Evolutionary conservation across 2,329 filamentous ascomycete genomes (phyloP), one percentile per base, ranked within the genome.

Genomic region (Botryosphaeria dothidea): DNA sequence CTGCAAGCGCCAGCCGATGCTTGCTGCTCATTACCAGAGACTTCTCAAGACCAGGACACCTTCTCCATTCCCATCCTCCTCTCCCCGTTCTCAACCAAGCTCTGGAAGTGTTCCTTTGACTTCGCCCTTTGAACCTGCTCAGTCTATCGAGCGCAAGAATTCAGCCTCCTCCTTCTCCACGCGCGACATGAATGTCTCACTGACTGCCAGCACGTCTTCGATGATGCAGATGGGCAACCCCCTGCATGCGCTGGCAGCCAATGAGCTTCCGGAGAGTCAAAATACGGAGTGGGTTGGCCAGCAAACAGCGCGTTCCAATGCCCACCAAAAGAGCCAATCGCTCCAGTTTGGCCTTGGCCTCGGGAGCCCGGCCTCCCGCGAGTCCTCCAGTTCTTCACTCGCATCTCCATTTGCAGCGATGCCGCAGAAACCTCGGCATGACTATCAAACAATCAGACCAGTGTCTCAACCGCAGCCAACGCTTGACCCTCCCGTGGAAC

Each of bases 11-110:
- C 87, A 87, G 71, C 86, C 87, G 65, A 85, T 82, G 6, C 83
- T 89, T 57, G 84, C 86, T 38, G 85, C 86, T 21, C 86, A 89
- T 70, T 89, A 89, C 71, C 85, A 88, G 71, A 83, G 87, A 66
- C 80, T 89, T 69, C 79, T 89, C 67, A 82, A 84, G 67, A 84
- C 82, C 41, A 81, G 86, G 61, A 89, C 84, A 63, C 87, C 87
- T 11, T 88, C 86, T 25, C 87, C 87, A 2, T 82, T 86, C 69
- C 74, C 73, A 48, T 76, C 80, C 31, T 76, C 80, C 34, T 77
- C 77, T 31, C 74, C 75, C n/a, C 67, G 58, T 7, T 63, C 67
- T 5, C 71, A 66, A 11, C 43, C 52, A 15, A 60, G 43, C 23
- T 21, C 52, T 6, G 63, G 43, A 27, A 45, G 31, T 13, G 38